A percentile compares a stretch with the other conserved stretches of the same genome.
These are phyloP conservation scores for Alternaria viburni DNA, from an alignment of 2,329 filamentous ascomycete genomes.

Conservation along the genomic window DNA sequence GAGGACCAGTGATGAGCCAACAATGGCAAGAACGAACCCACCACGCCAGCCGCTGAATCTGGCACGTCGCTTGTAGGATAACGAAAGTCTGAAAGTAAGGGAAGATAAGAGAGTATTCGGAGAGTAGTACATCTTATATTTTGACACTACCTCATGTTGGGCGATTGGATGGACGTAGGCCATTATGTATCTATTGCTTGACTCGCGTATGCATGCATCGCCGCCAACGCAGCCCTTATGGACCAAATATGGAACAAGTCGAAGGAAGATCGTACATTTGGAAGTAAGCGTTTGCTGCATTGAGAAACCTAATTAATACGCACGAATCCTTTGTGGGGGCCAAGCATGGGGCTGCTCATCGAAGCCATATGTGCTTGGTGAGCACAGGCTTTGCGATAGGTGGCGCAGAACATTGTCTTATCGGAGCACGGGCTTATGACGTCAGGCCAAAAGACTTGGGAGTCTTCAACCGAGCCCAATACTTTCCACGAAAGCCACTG, in stretches of 20 bases:
- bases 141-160: no score
- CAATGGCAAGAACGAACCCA: background rate
- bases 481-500: no score
- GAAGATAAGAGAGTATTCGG: background rate
- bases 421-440: background rate
- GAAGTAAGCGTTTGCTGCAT: background rate
- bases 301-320: no score
- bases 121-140: no score
- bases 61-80: background rate
- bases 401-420: background rate
- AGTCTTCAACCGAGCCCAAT: background rate
- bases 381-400: background rate
- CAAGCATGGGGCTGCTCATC: background rate
- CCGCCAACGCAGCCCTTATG: background rate
- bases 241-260: background rate
- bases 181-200: background rate
- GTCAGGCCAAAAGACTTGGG: background rate
- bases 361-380: background rate
- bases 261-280: fast-evolving
- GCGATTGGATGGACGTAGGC: no score
- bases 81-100: background rate
- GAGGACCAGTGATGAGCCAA: background rate
- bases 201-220: fast-evolving
- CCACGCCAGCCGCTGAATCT: background rate
- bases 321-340: no score